These are phyloP conservation scores for Saccharomyces hybrid DNA, from an alignment of 1,139 yeast species.

Conservation along the genomic window DNA sequence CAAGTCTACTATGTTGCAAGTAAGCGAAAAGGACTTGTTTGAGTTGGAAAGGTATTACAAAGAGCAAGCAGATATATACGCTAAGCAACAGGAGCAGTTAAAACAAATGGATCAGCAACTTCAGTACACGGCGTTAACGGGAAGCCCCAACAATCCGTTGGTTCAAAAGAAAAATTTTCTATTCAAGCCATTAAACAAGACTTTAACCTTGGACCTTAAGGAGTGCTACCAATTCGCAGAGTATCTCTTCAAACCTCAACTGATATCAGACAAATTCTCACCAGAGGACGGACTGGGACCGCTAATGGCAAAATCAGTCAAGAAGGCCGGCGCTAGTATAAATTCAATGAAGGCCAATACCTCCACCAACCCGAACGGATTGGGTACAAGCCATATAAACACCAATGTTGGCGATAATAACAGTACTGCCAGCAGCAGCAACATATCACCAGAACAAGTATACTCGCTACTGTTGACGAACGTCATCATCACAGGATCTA, in stretches of 20 bases:
- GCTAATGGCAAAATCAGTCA: conserved; percentile 21
- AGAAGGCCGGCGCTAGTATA: conserved; percentile 27
- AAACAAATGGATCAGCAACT: conserved; percentile 13
- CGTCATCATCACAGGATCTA: conserved; percentile 60
- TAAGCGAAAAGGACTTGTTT: conserved; percentile 24
- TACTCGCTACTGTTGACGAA: conserved; percentile 39
- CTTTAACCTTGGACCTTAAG: conserved; percentile 19
- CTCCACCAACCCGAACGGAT: conserved; percentile 1
- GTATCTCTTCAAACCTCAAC: conserved; percentile 24
- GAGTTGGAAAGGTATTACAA: conserved; percentile 24
- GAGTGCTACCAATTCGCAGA: conserved; percentile 25
- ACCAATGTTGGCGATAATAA: background rate
- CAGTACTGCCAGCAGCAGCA: conserved; percentile 11
- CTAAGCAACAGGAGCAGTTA: conserved; percentile 17
- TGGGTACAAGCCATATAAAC: conserved; percentile 9
- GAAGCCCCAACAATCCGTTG: conserved; percentile 18
- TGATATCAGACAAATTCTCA: conserved; percentile 15
- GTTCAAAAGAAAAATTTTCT: conserved; percentile 20
- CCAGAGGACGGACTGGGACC: conserved; percentile 24
- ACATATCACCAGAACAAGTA: conserved; percentile 15
- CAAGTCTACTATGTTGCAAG: conserved; percentile 23
- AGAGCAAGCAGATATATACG: conserved; percentile 19
- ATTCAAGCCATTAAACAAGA: conserved; percentile 12
- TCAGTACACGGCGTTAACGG: conserved; percentile 4
- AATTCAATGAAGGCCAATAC: conserved; percentile 12